Evolutionary conservation across 2,329 filamentous ascomycete genomes (phyloP).

Genomic region (Trichoderma simmonsii): DNA sequence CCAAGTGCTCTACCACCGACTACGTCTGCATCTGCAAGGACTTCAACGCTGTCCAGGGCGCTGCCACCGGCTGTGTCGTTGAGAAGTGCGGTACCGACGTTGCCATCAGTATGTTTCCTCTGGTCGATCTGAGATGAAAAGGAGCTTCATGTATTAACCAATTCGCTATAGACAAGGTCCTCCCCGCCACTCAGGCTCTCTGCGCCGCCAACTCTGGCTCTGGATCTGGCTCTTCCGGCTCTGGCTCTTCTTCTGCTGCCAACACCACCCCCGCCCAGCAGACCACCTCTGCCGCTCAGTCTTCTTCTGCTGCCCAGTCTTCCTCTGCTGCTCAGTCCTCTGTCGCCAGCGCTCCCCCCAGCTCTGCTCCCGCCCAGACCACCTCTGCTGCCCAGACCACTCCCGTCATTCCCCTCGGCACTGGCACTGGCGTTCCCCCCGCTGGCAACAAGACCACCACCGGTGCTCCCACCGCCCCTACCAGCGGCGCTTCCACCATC

Average conservation of each 20-base stretch:
- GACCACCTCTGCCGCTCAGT: constrained; percentile 20
- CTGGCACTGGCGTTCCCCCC: not conserved
- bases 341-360: not conserved
- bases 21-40: constrained; percentile 35
- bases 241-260: constrained; percentile 13
- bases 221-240: not conserved
- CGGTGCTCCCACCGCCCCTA: constrained; percentile 19
- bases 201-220: constrained; percentile 25
- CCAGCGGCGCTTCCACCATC: constrained; percentile 32
- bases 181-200: constrained; percentile 37
- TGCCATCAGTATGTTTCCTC: constrained; percentile 36
- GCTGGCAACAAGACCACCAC: constrained; percentile 17
- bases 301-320: not conserved
- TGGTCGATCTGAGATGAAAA: not conserved
- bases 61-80: constrained; percentile 37
- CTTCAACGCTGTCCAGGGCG: constrained; percentile 32
- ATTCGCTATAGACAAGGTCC: constrained; percentile 34
- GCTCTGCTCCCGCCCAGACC: not conserved
- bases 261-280: not conserved
- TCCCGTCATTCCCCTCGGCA: not conserved
- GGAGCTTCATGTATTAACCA: not conserved
- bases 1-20: constrained; percentile 34
- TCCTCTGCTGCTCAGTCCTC: not conserved
- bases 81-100: constrained; percentile 35
- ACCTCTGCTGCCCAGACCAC: constrained; percentile 12